Evolutionary conservation across 441 rosid genomes (phyloP).

Genomic region (Manihot esculenta): DNA sequence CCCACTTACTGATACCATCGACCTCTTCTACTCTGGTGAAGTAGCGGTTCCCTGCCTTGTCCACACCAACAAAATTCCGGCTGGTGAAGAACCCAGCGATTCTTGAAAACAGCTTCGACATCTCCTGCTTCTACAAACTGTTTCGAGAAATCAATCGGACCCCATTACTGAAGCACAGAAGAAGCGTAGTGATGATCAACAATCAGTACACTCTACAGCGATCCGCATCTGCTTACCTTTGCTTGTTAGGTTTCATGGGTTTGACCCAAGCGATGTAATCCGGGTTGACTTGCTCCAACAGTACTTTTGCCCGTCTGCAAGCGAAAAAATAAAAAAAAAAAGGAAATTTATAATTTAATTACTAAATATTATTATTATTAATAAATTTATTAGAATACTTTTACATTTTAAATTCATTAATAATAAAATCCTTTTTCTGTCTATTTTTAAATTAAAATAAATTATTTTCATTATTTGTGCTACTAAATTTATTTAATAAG

Average conservation of each 20-base stretch:
- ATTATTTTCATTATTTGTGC: too few relatives aligned
- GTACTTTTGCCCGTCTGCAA: too few relatives aligned
- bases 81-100: constrained; percentile 60
- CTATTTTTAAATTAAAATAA: too few relatives aligned
- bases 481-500: too few relatives aligned
- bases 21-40: constrained; percentile 75
- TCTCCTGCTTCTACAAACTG: constrained; percentile 16
- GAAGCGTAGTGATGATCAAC: not conserved
- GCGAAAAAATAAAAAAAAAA: too few relatives aligned
- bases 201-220: too few relatives aligned
- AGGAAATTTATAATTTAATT: too few relatives aligned
- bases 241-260: not conserved
- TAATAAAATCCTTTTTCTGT: too few relatives aligned
- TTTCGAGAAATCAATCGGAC: not conserved
- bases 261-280: not conserved
- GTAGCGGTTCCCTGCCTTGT: constrained; percentile 82
- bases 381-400: too few relatives aligned
- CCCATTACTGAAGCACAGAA: constrained; percentile 9
- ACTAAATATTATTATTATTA: too few relatives aligned
- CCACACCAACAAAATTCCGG: constrained; percentile 55
- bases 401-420: too few relatives aligned
- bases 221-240: too few relatives aligned
- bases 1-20: constrained; percentile 75
- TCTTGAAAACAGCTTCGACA: constrained; percentile 76
- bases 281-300: not conserved